phyloP scores from a whole-genome alignment of 1,284 basidiomycete species.

The Rhodotorula sp. region DNA sequence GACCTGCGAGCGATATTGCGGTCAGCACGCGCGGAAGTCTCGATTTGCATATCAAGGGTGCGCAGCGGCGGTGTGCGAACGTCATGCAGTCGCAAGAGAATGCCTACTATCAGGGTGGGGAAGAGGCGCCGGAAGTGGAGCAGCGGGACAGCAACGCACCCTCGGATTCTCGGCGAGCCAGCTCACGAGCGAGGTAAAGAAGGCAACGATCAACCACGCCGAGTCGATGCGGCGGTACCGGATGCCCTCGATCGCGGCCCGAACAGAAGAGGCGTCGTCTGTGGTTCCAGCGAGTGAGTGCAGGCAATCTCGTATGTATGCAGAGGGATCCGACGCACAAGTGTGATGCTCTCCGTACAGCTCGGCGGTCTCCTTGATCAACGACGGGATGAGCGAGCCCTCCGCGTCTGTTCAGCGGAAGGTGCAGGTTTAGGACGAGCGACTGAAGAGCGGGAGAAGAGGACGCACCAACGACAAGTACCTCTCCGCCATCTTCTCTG shows the following conservation, averaged over 20 bases:
- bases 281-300: background rate
- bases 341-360: conserved; percentile 19
- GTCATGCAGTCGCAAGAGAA: too few relatives aligned
- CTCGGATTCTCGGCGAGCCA: conserved; percentile 24
- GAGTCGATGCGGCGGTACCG: conserved; percentile 36
- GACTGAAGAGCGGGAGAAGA: too few relatives aligned
- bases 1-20: conserved; percentile 16
- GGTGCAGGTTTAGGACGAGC: background rate
- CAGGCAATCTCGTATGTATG: too few relatives aligned
- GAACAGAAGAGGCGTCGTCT: conserved; percentile 4
- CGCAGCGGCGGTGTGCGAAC: too few relatives aligned
- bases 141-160: background rate
- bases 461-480: conserved; percentile 30
- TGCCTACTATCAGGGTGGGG: too few relatives aligned
- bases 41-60: too few relatives aligned
- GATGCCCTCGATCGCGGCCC: conserved; percentile 8
- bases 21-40: too few relatives aligned
- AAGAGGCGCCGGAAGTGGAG: too few relatives aligned
- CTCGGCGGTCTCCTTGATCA: conserved; percentile 21
- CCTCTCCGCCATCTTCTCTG: conserved; percentile 12
- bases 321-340: background rate
- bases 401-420: conserved; percentile 25
- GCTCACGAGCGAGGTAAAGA: conserved; percentile 21
- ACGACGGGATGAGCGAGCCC: conserved; percentile 28
- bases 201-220: conserved; percentile 28